A percentile compares a stretch with the other conserved stretches of the same genome.
These are phyloP conservation scores for Trichosporon sp. DNA, from an alignment of 1,284 basidiomycete species.

Conservation along the genomic window DNA sequence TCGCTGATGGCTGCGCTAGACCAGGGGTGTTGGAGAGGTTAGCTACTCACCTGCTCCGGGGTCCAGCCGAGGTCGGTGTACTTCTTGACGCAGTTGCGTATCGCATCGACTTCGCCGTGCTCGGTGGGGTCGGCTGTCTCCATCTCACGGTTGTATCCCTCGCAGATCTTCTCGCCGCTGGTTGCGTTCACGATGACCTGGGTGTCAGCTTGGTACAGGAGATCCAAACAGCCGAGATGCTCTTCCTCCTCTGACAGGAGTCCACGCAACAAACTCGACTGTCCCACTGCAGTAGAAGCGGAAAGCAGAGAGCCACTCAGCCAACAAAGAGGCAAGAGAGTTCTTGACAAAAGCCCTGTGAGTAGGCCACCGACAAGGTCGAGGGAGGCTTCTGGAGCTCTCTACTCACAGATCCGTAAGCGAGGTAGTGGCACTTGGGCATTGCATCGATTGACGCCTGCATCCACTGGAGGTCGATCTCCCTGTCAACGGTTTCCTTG, in stretches of 20 bases:
- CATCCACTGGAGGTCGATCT: slow-evolving; percentile 27
- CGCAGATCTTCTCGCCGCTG: slow-evolving; percentile 10
- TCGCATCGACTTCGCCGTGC: slow-evolving; percentile 19
- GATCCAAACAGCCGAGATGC: no score
- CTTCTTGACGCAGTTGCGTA: slow-evolving; percentile 20
- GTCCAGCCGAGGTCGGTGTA: slow-evolving; percentile 15
- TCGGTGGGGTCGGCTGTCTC: slow-evolving; percentile 21
- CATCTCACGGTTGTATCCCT: slow-evolving; percentile 21
- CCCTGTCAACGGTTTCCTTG: background rate
- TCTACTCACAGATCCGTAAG: slow-evolving; percentile 17
- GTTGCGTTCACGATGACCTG: slow-evolving; percentile 22
- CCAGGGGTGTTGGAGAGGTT: no score
- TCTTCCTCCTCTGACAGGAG: no score
- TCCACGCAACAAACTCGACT: no score
- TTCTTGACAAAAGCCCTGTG: no score
- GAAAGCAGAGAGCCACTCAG: no score
- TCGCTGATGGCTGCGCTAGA: no score
- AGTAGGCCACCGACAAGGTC: background rate
- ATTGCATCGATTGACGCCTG: slow-evolving; percentile 28
- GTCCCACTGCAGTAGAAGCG: no score
- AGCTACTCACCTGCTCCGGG: slow-evolving; percentile 9
- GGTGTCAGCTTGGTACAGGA: background rate
- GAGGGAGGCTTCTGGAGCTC: no score
- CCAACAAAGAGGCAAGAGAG: no score
- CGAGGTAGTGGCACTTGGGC: slow-evolving; percentile 25